Conservation (phyloP, 257 asterid genomes). For the Pogostemon cablin region DNA sequence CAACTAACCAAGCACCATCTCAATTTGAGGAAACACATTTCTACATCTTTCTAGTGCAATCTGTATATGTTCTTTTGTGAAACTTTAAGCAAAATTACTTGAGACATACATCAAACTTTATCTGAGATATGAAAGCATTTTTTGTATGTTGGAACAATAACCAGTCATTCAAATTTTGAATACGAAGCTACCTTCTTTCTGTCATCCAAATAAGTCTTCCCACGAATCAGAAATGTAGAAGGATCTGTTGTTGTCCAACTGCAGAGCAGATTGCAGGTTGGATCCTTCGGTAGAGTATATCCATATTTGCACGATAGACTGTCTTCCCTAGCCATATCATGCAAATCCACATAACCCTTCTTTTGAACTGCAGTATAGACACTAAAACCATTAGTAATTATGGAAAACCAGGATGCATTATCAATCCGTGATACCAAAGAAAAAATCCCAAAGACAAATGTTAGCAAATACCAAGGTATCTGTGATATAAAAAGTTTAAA, state of each 20-base stretch:
- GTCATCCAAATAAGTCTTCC: constrained; percentile 90
- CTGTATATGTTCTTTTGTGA: constrained; percentile 4
- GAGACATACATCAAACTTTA: constrained; percentile 1
- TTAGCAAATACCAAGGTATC: neutral
- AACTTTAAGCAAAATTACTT: constrained; percentile 2
- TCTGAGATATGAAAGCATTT: constrained; percentile 20
- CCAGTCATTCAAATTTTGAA: constrained; percentile 5
- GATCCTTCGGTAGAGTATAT: constrained; percentile 87
- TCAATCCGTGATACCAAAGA: constrained; percentile 15
- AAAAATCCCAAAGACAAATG: constrained; percentile 21
- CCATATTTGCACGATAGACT: constrained; percentile 74
- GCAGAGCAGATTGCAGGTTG: constrained; percentile 71
- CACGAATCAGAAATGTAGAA: constrained; percentile 86
- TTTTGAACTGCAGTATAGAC: constrained; percentile 71
- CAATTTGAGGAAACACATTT: constrained; percentile 2
- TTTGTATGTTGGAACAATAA: constrained; percentile 21
- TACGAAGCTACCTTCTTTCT: constrained; percentile 66
- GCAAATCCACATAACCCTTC: constrained; percentile 87
- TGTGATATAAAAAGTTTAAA: constrained; percentile 26
- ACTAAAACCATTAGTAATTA: constrained; percentile 34
- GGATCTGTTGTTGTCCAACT: constrained; percentile 91
- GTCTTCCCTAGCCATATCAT: constrained; percentile 84
- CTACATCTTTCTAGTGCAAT: constrained; percentile 9
- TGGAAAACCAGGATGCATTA: constrained; percentile 25
- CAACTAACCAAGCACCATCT: constrained; percentile 19